Base-by-base conservation (phyloP, 192 early-diverging fungal genomes). In the Lobosporangium transversale region DNA sequence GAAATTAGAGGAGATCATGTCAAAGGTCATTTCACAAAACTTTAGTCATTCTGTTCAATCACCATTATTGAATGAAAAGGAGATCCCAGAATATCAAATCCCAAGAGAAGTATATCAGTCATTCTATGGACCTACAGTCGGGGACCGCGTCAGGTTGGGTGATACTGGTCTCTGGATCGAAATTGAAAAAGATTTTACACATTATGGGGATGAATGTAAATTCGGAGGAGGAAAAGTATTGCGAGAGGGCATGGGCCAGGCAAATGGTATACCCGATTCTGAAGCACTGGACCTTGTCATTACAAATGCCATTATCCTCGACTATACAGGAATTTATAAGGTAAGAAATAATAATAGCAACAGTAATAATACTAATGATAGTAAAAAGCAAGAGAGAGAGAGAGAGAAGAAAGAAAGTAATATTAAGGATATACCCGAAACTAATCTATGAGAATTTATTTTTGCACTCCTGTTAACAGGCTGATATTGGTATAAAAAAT, bases 221-320 rank as follows among this genome's bases (percentile, higher is more conserved):
- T 98, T 98, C 87, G 97, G 97, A 43, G 95, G 95, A 56, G 95
- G 95, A 48, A 96, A 95, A 81, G 95, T 95, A 11, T 81, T 97
- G 71, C 86, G 95, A 53, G 96, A 97, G 64, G 97, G 97, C 43
- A 99, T 99, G 97, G 97, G 97, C 21, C 94, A 95, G 78, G 80
- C 85, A 15, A 88, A 86, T 30, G 85, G 84, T 14, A 67, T 89
- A n/a, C 40, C 62, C 20, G 90, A 93, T 60, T 65, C 32, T 0
- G 91, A 92, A 40, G 90, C 94, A 12, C 79, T 99, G 60, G 97
- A 99, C 71, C 80, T 97, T 40, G 97, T 99, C 15, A 94, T 99
- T 40, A 97, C 95, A 30, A 99, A 99, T 67, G 93, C 92, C 2
- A 68, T 97, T 24, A 90, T 99, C 60, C 68, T 99, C 36, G 97